A percentile compares a stretch with the other conserved stretches of the same genome.
These are phyloP conservation scores for Chrysoporthe austroafricana DNA, from an alignment of 2,329 filamentous ascomycete genomes.

Conservation along the genomic window DNA sequence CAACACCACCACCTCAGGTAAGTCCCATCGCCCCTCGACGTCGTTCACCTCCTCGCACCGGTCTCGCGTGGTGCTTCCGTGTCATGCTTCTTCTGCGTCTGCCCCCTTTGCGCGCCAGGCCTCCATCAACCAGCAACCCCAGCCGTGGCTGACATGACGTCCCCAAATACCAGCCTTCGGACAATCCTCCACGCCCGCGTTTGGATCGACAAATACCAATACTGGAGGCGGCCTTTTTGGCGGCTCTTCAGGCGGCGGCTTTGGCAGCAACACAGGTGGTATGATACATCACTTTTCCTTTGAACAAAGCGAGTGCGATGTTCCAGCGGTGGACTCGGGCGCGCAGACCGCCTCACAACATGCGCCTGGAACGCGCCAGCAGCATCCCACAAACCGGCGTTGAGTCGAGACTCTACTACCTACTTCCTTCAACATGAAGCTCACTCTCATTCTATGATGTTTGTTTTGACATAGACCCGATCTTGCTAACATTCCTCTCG, in stretches of 20 bases:
- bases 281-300: constrained; percentile 27
- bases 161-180: constrained; percentile 43
- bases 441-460: background rate
- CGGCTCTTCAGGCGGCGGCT: constrained; percentile 45
- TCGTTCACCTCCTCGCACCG: background rate
- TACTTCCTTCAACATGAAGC: constrained; percentile 1
- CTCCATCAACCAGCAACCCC: constrained; percentile 26
- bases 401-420: background rate
- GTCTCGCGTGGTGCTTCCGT: constrained; percentile 28
- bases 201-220: constrained; percentile 41
- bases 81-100: constrained; percentile 18
- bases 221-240: constrained; percentile 47
- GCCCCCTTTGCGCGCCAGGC: constrained; percentile 31
- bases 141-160: constrained; percentile 29
- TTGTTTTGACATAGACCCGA: background rate
- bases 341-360: constrained; percentile 6
- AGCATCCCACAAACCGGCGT: constrained; percentile 14
- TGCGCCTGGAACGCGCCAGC: constrained; percentile 20
- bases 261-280: constrained; percentile 39
- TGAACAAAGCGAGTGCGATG: constrained; percentile 28
- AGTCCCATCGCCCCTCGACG: constrained; percentile 37
- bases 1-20: constrained; percentile 55
- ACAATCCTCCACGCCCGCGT: constrained; percentile 37
- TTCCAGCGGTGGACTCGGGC: constrained; percentile 18
- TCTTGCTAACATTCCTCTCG: constrained; percentile 16